Conservation (phyloP, 495 filamentous ascomycete genomes). For the Tricharina praecox region DNA sequence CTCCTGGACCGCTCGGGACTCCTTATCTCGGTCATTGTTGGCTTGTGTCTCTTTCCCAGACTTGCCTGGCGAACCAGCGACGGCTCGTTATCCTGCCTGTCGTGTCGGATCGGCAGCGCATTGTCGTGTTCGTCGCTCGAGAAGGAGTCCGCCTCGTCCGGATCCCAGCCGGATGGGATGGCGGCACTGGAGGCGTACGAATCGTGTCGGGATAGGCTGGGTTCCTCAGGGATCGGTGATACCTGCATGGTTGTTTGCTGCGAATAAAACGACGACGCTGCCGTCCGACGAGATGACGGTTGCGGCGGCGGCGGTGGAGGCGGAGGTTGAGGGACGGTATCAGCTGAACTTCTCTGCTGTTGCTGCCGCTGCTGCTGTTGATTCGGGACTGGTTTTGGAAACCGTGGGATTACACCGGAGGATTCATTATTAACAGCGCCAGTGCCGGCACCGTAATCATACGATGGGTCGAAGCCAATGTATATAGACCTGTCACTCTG, state of each 20-base stretch:
- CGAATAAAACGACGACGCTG: constrained; percentile 51
- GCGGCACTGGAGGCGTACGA: constrained; percentile 71
- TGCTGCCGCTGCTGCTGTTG: too few relatives aligned
- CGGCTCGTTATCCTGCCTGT: constrained; percentile 34
- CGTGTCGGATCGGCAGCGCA: constrained; percentile 29
- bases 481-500: constrained; percentile 23
- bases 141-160: constrained; percentile 3
- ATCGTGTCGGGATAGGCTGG: constrained; percentile 35
- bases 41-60: constrained; percentile 23
- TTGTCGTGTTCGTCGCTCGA: constrained; percentile 16
- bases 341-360: too few relatives aligned
- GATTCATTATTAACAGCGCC: background rate
- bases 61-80: constrained; percentile 51
- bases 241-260: constrained; percentile 57
- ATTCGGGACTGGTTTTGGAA: too few relatives aligned
- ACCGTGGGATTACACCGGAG: constrained; percentile 37
- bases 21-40: constrained; percentile 22
- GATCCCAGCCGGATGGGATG: constrained; percentile 54
- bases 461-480: constrained; percentile 24
- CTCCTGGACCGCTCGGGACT: constrained; percentile 2
- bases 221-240: constrained; percentile 78
- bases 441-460: background rate
- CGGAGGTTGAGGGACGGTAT: constrained; percentile 38
- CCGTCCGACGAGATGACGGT: constrained; percentile 51
- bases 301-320: constrained; percentile 36